phyloP scores from a whole-genome alignment of 2,329 filamentous ascomycete genomes.

The Microdochium paspali region DNA sequence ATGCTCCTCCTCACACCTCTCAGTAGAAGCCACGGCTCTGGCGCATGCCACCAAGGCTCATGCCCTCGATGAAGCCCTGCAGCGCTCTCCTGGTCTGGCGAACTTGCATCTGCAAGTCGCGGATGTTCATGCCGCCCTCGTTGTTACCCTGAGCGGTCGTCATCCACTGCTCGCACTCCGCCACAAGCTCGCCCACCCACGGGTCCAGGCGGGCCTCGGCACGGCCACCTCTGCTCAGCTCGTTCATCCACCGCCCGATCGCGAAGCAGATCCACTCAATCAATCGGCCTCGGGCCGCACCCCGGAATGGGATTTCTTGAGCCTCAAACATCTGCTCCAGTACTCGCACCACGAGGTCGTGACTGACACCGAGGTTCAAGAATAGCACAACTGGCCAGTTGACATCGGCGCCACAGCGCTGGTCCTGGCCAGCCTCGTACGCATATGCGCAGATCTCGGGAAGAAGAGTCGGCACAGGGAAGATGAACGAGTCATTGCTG shows the following conservation, averaged over 20 bases:
- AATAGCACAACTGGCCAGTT: slow-evolving; percentile 50
- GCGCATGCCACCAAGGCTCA: slow-evolving; percentile 8
- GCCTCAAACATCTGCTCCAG: slow-evolving; percentile 48
- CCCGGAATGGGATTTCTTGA: slow-evolving; percentile 50
- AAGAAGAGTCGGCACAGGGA: slow-evolving; percentile 51
- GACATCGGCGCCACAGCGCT: slow-evolving; percentile 45
- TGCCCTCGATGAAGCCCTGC: slow-evolving; percentile 29
- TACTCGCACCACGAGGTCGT: slow-evolving; percentile 45
- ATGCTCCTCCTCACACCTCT: neutral
- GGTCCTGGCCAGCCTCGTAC: slow-evolving; percentile 47
- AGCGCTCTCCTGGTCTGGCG: slow-evolving; percentile 33
- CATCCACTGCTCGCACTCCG: slow-evolving; percentile 36
- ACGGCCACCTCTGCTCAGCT: slow-evolving; percentile 20
- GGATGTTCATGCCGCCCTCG: slow-evolving; percentile 33
- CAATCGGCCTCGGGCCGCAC: slow-evolving; percentile 35
- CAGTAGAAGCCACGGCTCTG: neutral
- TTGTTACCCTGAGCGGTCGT: slow-evolving; percentile 27
- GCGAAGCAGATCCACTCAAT: slow-evolving; percentile 45
- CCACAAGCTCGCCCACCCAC: slow-evolving; percentile 29
- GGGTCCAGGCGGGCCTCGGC: slow-evolving; percentile 16
- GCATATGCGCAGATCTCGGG: slow-evolving; percentile 56
- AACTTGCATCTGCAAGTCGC: slow-evolving; percentile 31
- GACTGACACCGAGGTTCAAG: slow-evolving; percentile 43
- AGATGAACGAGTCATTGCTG: slow-evolving; percentile 56
- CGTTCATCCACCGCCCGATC: slow-evolving; percentile 35